These are phyloP conservation scores for Cordyceps militaris DNA, from an alignment of 2,329 filamentous ascomycete genomes.

Conservation along the genomic window DNA sequence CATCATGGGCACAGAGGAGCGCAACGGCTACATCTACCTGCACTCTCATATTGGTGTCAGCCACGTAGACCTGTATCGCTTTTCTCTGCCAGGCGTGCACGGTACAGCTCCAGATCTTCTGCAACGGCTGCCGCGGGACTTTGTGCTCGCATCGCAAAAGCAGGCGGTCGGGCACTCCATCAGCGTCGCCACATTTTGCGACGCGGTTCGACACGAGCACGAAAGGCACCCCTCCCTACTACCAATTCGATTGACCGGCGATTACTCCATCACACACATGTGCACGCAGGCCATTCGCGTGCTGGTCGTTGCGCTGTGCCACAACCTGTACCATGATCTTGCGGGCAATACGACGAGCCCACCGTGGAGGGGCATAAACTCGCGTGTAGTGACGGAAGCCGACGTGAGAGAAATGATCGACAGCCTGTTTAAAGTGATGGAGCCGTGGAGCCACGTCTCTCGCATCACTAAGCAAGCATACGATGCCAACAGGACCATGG, in stretches of 20 bases:
- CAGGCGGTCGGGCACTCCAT: slow-evolving; percentile 34
- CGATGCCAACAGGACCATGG: slow-evolving; percentile 23
- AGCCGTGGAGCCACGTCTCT: slow-evolving; percentile 26
- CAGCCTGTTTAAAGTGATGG: slow-evolving; percentile 27
- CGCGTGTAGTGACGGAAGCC: slow-evolving; percentile 24
- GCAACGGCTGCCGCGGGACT: slow-evolving; percentile 28
- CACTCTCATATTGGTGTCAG: slow-evolving; percentile 30
- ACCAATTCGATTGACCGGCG: slow-evolving; percentile 23
- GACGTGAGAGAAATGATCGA: slow-evolving; percentile 28
- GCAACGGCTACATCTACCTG: slow-evolving; percentile 30
- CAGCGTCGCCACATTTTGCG: slow-evolving; percentile 30
- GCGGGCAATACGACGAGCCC: slow-evolving; percentile 31
- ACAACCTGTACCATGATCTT: slow-evolving; percentile 29
- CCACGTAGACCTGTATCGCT: slow-evolving; percentile 34
- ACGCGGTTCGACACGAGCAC: slow-evolving; percentile 25
- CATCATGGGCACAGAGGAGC: slow-evolving; percentile 25
- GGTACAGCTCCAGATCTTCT: slow-evolving; percentile 28
- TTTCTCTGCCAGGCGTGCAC: slow-evolving; percentile 29
- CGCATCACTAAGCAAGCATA: slow-evolving; percentile 24
- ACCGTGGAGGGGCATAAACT: slow-evolving; percentile 23
- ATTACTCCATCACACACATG: slow-evolving; percentile 27
- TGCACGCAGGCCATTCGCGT: slow-evolving; percentile 26
- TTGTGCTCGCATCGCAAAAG: slow-evolving; percentile 30
- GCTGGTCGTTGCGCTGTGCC: slow-evolving; percentile 29
- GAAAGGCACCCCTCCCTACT: slow-evolving; percentile 20